These are phyloP conservation scores for Avena eriantha DNA, from an alignment of 176 grass and related monocot genomes.

Conservation along the genomic window DNA sequence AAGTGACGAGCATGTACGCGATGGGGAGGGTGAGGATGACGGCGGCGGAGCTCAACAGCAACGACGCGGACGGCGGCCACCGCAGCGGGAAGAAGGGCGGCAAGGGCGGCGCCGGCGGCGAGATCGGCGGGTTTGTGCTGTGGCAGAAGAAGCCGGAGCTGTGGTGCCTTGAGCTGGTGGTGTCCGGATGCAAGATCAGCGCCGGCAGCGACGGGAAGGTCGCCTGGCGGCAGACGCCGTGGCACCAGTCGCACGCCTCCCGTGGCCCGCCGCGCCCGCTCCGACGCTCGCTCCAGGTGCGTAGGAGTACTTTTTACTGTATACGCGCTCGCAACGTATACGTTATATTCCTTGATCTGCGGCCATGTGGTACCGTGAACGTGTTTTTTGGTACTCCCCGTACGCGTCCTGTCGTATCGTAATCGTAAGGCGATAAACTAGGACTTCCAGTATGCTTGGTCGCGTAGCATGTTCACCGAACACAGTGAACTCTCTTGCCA, in stretches of 20 bases:
- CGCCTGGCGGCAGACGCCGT: conserved; percentile 94
- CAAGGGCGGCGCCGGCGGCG: conserved; percentile 39
- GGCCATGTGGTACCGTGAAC: not conserved
- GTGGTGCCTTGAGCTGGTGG: conserved; percentile 97
- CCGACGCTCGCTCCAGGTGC: conserved; percentile 92
- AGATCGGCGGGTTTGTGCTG: conserved; percentile 99
- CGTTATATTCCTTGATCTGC: conserved; percentile 15
- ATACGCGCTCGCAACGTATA: conserved; percentile 10
- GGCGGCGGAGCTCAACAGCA: conserved; percentile 80
- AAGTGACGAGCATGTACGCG: conserved; percentile 89
- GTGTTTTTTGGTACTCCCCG: not conserved
- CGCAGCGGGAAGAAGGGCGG: conserved; percentile 51
- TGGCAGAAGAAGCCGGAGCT: conserved; percentile 99
- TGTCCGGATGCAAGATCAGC: conserved; percentile 99
- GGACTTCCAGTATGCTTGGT: not conserved
- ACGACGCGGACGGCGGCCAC: conserved; percentile 42
- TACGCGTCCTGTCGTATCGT: not conserved
- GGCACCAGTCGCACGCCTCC: conserved; percentile 98
- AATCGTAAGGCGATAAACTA: not conserved
- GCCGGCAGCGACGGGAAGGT: conserved; percentile 97
- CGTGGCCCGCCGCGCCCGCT: conserved; percentile 90
- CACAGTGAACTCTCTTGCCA: not conserved
- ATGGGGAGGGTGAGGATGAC: conserved; percentile 93
- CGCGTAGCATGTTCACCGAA: not conserved
- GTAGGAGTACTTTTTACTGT: not conserved